Percentiles rank a stretch among this genome's conserved stretches.
phyloP scores from a whole-genome alignment of 2,329 filamentous ascomycete species.

The Bimuria novae-zelandiae region DNA sequence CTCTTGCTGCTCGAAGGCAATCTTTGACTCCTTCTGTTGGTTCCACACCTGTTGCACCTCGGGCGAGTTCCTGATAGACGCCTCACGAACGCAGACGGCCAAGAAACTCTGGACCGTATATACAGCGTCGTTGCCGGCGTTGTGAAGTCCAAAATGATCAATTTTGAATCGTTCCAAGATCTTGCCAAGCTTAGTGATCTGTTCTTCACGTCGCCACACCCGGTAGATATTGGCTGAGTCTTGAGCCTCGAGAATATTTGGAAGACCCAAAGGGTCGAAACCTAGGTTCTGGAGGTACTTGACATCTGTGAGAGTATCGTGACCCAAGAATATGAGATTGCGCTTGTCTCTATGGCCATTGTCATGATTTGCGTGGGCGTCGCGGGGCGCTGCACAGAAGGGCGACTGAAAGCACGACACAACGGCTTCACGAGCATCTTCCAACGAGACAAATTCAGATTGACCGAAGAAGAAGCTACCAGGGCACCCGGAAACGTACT shows the following conservation, averaged over 20 bases:
- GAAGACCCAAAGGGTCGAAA: conserved; percentile 60
- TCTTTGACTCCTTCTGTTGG: conserved; percentile 27
- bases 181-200: conserved; percentile 61
- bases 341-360: conserved; percentile 47
- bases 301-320: conserved; percentile 72
- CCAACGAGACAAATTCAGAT: conserved; percentile 59
- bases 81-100: conserved; percentile 58
- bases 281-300: conserved; percentile 68
- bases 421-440: conserved; percentile 53
- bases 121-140: conserved; percentile 83
- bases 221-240: conserved; percentile 78
- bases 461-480: conserved; percentile 73
- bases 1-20: conserved; percentile 29
- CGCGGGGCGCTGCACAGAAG: conserved; percentile 47
- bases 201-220: conserved; percentile 59
- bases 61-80: conserved; percentile 40
- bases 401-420: conserved; percentile 62
- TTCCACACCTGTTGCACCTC: conserved; percentile 29
- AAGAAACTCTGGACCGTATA: conserved; percentile 79
- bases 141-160: conserved; percentile 71
- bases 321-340: conserved; percentile 78
- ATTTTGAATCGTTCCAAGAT: conserved; percentile 71
- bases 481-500: conserved; percentile 74
- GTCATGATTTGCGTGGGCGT: background rate
- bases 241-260: conserved; percentile 64